A percentile compares a stretch with the other conserved stretches of the same genome.
Conservation (phyloP, 495 filamentous ascomycete genomes). For the Letharia columbiana region DNA sequence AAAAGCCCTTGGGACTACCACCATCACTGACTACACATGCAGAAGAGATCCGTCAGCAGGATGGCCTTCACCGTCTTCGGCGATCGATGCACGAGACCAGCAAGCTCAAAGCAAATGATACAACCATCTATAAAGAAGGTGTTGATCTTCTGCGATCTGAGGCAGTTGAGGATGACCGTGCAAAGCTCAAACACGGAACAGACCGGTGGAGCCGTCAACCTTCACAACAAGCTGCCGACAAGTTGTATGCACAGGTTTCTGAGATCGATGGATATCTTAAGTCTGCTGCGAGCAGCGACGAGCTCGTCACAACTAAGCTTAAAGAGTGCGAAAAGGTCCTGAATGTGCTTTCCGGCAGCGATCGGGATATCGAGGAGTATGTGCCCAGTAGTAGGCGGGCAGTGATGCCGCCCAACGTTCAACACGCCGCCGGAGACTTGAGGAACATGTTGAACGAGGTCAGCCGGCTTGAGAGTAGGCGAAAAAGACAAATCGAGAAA, state of each 20-base stretch:
- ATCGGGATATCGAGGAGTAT: constrained; percentile 73
- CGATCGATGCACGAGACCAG: constrained; percentile 76
- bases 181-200: constrained; percentile 75
- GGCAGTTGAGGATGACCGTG: constrained; percentile 68
- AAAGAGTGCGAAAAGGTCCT: constrained; percentile 65
- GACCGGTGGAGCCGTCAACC: constrained; percentile 70
- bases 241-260: constrained; percentile 62
- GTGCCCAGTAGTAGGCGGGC: constrained; percentile 77
- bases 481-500: constrained; percentile 65
- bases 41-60: constrained; percentile 90
- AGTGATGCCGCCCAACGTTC: constrained; percentile 68
- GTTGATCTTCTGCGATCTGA: constrained; percentile 67
- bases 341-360: constrained; percentile 63
- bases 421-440: constrained; percentile 65
- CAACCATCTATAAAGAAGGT: constrained; percentile 70
- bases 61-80: constrained; percentile 65
- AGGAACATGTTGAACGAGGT: constrained; percentile 76
- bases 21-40: constrained; percentile 77
- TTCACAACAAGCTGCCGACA: constrained; percentile 59
- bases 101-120: constrained; percentile 70
- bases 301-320: constrained; percentile 69
- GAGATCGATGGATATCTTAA: constrained; percentile 86
- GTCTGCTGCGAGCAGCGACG: constrained; percentile 75
- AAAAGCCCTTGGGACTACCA: constrained; percentile 90
- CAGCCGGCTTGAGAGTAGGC: constrained; percentile 64